phyloP scores from a whole-genome alignment of 177 flowering plant species.

The Tripterygium wilfordii region DNA sequence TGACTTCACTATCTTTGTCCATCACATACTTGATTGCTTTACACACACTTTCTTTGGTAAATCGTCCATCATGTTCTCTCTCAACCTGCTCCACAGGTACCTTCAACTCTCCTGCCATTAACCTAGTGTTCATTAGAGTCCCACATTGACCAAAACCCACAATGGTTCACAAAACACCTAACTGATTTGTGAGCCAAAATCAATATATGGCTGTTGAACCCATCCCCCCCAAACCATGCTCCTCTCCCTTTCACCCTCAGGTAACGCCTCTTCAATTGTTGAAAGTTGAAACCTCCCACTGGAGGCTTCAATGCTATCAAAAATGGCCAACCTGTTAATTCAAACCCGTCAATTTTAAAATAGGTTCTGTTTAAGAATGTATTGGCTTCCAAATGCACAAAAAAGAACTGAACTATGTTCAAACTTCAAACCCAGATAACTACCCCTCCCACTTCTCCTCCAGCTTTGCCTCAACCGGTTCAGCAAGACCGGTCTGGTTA shows the following conservation, averaged over 20 bases:
- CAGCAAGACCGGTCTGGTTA: constrained; percentile 9
- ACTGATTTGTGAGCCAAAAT: constrained; percentile 33
- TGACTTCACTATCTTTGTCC: constrained; percentile 35
- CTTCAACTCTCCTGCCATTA: constrained; percentile 38
- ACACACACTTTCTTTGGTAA: constrained; percentile 38
- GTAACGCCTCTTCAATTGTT: constrained; percentile 16
- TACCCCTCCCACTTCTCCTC: constrained; percentile 6
- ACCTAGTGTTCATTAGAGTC: constrained; percentile 38
- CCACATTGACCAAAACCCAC: constrained; percentile 49
- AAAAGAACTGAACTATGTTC: constrained; percentile 8
- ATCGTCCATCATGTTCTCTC: constrained; percentile 37
- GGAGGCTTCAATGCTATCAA: constrained; percentile 17
- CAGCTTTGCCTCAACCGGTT: neutral
- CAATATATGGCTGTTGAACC: constrained; percentile 27
- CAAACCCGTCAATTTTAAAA: constrained; percentile 22
- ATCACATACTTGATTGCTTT: constrained; percentile 34
- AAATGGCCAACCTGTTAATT: constrained; percentile 13
- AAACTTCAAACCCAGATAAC: constrained; percentile 11
- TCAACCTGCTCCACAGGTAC: constrained; percentile 43
- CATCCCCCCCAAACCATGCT: constrained; percentile 17
- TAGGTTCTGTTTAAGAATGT: constrained; percentile 6
- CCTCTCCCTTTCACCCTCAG: constrained; percentile 20
- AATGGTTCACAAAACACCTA: constrained; percentile 46
- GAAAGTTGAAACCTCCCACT: constrained; percentile 1
- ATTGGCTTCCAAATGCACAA: constrained; percentile 18